Evolutionary conservation across 2,329 filamentous ascomycete species (phyloP), one percentile per base, ranked within the genome.

Genomic region (Furcasterigmium furcatum): DNA sequence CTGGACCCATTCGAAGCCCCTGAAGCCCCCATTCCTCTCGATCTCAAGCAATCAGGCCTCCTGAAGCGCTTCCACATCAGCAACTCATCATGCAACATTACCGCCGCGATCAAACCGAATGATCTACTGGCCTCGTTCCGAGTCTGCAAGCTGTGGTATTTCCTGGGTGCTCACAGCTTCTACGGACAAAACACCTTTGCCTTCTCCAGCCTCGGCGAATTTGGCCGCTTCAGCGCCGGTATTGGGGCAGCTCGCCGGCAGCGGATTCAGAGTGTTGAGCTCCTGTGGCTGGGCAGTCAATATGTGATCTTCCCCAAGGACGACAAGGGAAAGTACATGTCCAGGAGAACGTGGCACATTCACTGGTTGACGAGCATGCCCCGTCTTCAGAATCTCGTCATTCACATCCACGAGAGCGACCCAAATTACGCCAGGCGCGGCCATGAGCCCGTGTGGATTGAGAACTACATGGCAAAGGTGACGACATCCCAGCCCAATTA

Each of bases 161-260:
- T 64, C 22, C 52, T 72, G 2, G 71, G 67, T 0, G 52, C 58
- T 3, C 67, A 71, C 46, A 49, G 69, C 3, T 78, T 78, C 48
- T 77, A 77, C 45, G 71, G 72, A 8, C 48, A 59, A 2, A 79
- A 79, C 51, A 71, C 59, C 0, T 77, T 78, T 48, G 69, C 67
- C 1, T 78, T 79, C 52, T 75, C 71, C n/a, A 74, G 70, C n/a
- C 56, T 79, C 0, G 74, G 75, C 38, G 74, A 79, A 55, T 68
- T 73, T 54, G 68, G 67, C 43, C 65, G 71, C 36, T 79, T 79
- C 51, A 66, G 63, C 44, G 53, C 52, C 2, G 67, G 72, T 0
- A 76, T 76, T 19, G 62, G 65, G 1, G 30, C 24, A 1, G 52
- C 59, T 4, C 64, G 70, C 0, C 47, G 70, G 1, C 63, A 72